These are phyloP conservation scores for Penicillium cinerascens DNA, from an alignment of 495 filamentous ascomycete species.

Conservation along the genomic window DNA sequence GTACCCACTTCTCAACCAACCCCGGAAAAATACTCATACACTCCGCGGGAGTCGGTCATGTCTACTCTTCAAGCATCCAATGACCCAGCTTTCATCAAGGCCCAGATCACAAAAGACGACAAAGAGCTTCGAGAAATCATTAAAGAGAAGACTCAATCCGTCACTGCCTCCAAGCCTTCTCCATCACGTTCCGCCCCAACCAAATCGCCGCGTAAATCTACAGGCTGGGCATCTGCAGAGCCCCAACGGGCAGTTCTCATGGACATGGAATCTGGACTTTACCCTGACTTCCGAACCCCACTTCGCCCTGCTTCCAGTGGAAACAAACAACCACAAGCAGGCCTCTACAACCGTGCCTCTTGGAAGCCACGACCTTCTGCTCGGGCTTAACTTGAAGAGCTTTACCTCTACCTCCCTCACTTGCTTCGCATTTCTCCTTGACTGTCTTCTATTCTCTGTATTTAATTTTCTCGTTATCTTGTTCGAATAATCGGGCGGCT, in stretches of 20 bases:
- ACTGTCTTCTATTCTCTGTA: conserved; percentile 9
- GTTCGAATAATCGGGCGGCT: conserved; percentile 14
- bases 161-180: conserved; percentile 12
- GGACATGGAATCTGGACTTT: conserved; percentile 40
- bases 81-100: conserved; percentile 65
- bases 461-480: conserved; percentile 7
- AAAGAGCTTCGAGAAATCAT: conserved; percentile 71
- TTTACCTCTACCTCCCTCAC: neutral
- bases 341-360: conserved; percentile 23
- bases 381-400: conserved; percentile 22
- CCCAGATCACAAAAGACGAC: conserved; percentile 77
- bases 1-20: conserved; percentile 50
- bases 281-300: conserved; percentile 31
- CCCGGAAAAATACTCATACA: conserved; percentile 61
- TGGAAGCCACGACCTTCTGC: conserved; percentile 39
- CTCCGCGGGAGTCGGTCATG: conserved; percentile 76
- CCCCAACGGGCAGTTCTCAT: conserved; percentile 48
- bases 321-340: conserved; percentile 29
- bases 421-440: conserved; percentile 7
- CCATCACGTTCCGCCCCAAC: conserved; percentile 12
- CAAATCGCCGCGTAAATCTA: conserved; percentile 23
- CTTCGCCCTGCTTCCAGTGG: conserved; percentile 15
- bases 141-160: conserved; percentile 44
- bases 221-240: conserved; percentile 22
- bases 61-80: conserved; percentile 51